A percentile compares a stretch with the other conserved stretches of the same genome.
Conservation (phyloP, 176 grass and related monocot species). For the Bothriochloa decipiens region DNA sequence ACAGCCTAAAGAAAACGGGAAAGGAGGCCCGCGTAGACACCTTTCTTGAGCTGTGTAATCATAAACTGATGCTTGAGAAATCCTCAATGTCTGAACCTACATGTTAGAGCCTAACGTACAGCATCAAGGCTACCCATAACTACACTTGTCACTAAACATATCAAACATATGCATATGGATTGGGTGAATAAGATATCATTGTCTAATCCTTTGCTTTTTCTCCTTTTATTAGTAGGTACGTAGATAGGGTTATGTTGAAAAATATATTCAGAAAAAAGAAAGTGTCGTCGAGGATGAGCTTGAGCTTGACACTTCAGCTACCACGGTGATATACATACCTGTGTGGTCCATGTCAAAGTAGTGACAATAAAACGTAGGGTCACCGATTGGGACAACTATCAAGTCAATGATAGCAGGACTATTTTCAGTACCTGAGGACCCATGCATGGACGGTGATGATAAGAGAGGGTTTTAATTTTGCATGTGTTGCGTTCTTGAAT, state of each 20-base stretch:
- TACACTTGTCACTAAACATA: constrained; percentile 27
- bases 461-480: neutral
- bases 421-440: constrained; percentile 37
- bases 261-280: constrained; percentile 16
- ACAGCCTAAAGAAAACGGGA: constrained; percentile 1
- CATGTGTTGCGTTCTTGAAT: constrained; percentile 29
- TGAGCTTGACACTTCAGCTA: constrained; percentile 54
- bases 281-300: constrained; percentile 19
- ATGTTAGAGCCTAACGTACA: neutral
- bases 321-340: constrained; percentile 16
- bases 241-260: constrained; percentile 19
- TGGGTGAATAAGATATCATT: constrained; percentile 16
- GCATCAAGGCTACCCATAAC: neutral
- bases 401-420: constrained; percentile 27
- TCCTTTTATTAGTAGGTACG: constrained; percentile 30
- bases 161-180: neutral
- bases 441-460: constrained; percentile 36
- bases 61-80: constrained; percentile 23
- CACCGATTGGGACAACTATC: constrained; percentile 45
- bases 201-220: constrained; percentile 2
- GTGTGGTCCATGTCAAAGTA: constrained; percentile 42
- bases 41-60: constrained; percentile 35
- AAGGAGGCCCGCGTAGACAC: neutral
- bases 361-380: constrained; percentile 41
- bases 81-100: neutral